These are phyloP conservation scores for Podaxis rugospora DNA, from an alignment of 768 basidiomycete genomes.

Conservation along the genomic window DNA sequence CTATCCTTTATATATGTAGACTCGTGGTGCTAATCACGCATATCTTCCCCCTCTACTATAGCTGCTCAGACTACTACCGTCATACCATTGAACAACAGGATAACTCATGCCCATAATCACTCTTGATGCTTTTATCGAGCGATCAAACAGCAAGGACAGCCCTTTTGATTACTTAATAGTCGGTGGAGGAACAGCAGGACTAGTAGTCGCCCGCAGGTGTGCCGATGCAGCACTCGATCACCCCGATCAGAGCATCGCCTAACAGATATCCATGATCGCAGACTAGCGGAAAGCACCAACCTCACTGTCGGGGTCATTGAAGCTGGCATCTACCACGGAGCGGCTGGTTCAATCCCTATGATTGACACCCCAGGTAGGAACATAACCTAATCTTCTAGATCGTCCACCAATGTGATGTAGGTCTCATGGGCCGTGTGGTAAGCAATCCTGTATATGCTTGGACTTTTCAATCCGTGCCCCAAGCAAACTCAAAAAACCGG, in stretches of 20 bases:
- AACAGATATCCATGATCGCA: slow-evolving; percentile 10
- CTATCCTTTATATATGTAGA: background rate
- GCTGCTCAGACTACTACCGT: background rate
- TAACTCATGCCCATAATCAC: slow-evolving; percentile 2
- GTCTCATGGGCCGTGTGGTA: background rate
- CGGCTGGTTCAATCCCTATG: background rate
- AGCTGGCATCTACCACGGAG: slow-evolving; percentile 18
- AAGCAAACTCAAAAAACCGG: slow-evolving; percentile 17
- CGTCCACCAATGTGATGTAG: background rate
- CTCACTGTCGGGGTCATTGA: slow-evolving; percentile 33
- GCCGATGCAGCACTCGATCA: background rate
- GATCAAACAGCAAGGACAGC: background rate
- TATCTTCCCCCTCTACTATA: background rate
- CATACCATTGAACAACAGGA: background rate
- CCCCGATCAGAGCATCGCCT: background rate
- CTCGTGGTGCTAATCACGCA: background rate
- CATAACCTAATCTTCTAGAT: background rate
- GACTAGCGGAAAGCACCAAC: slow-evolving; percentile 32
- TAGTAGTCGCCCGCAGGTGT: slow-evolving; percentile 18
- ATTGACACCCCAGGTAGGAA: slow-evolving; percentile 18
- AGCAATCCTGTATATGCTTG: slow-evolving; percentile 21
- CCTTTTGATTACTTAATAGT: slow-evolving; percentile 22
- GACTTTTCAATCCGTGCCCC: slow-evolving; percentile 22
- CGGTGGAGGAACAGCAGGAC: slow-evolving; percentile 22
- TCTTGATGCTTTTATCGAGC: background rate